Evolutionary conservation across 2,329 filamentous ascomycete genomes (phyloP), one percentile per base, ranked within the genome.

Genomic region (Aspergillus neotritici): DNA sequence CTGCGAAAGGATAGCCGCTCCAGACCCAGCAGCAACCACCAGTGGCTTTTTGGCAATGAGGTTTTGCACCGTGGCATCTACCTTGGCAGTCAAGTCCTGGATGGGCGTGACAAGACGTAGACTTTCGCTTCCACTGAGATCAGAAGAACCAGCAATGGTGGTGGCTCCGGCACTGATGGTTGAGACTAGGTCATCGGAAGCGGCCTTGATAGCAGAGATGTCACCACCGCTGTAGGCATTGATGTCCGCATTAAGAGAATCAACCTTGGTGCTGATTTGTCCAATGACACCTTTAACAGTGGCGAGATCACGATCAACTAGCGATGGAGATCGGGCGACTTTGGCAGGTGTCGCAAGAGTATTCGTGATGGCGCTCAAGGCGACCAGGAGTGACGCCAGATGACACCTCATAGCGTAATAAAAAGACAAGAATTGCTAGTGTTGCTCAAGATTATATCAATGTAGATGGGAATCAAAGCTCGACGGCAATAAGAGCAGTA

Each of bases 1-100:
- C 11, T 39, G 14, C 13, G 48, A 12, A 28, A 51, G 41, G 46
- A 57, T 43, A 9, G 14, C 31, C 9, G 37, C 36, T 13, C 50
- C 54, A 8, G 41, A 28, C 21, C 52, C 52, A 29, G 56, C 54
- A 29, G 41, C 39, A 31, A 56, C 52, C 37, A 60, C 44, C 29
- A 45, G 28, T 12, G 31, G 13, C 53, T 62, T 60, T 50, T 59
- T 58, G 32, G 25, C 28, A 25, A 53, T 49, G 21, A 60, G 44
- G 31, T 49, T 43, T 32, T 29, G 12, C 38, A 62, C 51, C 17
- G 48, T 43, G 13, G 12, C 34, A 28, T 60, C 25, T 46, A 61
- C 43, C 15, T 52, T 41, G 4, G 36, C 36, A 39, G 45, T 54
- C 38, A 62, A 47, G 38, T 43, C 45, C 21, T 45, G 14, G 33